phyloP scores from a whole-genome alignment of 768 basidiomycete genomes.

The Mycena kentingensis region DNA sequence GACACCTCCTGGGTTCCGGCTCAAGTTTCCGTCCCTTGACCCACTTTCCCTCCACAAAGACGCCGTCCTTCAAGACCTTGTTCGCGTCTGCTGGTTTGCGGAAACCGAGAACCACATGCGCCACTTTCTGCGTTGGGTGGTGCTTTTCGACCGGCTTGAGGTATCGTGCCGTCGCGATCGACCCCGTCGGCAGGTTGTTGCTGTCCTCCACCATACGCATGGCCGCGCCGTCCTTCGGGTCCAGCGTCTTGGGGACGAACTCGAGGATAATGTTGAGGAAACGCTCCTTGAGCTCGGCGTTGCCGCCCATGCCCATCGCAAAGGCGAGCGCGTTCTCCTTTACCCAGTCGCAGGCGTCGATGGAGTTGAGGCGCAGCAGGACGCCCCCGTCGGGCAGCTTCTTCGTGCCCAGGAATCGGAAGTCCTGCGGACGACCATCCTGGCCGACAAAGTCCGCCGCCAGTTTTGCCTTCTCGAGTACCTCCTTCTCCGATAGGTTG shows the following conservation, averaged over 20 bases:
- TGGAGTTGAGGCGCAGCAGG: not conserved
- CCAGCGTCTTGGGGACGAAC: conserved; percentile 22
- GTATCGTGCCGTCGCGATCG: conserved; percentile 23
- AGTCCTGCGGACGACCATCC: not conserved
- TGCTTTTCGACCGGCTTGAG: conserved; percentile 26
- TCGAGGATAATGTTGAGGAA: conserved; percentile 16
- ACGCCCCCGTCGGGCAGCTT: conserved; percentile 1
- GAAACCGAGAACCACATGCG: conserved; percentile 26
- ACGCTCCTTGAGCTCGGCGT: not conserved
- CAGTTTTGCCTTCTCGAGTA: conserved; percentile 15
- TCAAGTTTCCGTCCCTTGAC: conserved; percentile 19
- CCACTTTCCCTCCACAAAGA: conserved; percentile 18
- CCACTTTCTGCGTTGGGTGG: conserved; percentile 18
- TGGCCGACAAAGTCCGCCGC: not conserved
- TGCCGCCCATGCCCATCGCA: not conserved
- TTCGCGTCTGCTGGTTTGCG: conserved; percentile 25
- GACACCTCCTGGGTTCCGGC: conserved; percentile 27
- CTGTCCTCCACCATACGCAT: conserved; percentile 12
- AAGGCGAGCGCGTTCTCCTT: not conserved
- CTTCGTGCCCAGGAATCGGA: conserved; percentile 15
- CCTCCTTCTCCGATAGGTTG: conserved; percentile 12
- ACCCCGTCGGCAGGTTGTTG: conserved; percentile 3
- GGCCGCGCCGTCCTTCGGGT: not conserved
- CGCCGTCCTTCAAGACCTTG: conserved; percentile 22
- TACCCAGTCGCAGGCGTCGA: not conserved